Evolutionary conservation across 345 rosid genomes (phyloP), one percentile per base, ranked within the genome.

Genomic region (Hirschfeldia incana): DNA sequence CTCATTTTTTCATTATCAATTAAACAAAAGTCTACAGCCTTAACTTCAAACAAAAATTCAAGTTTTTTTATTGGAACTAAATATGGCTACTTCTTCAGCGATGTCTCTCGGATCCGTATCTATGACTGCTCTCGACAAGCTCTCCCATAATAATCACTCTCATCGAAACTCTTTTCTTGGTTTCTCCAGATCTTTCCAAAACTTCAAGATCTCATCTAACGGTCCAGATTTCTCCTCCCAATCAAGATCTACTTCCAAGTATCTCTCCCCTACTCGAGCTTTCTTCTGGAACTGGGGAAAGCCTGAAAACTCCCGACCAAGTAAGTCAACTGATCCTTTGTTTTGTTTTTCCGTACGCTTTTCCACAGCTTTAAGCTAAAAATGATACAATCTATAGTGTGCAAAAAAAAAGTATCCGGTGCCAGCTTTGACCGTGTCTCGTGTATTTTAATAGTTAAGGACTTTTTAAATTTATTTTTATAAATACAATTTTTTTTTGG

Each of bases 201-300:
- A 33, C 76, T 16, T 80, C 28, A 44, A 4, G 5, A 76, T 80
- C 69, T 76, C 83, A 76, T 75, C 80, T 6, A 76, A 70, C 77
- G 80, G 80, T 70, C 73, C 79, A 76, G 60, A 44, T 76, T 76
- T 65, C 73, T 70, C 67, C 73, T 65, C 76, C 7, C 26, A 64
- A 59, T 70, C 73, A 8, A 76, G 80, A 75, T 75, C 77, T 26
- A 63, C 64, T 60, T 1, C 80, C 80, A 75, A 65, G 68, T 57
- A 65, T 27, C 63, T 71, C 27, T 76, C 28, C 2, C 58, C 51
- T 59, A 76, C 73, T 65, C 64, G 73, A 42, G 76, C 83, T 65
- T 80, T 76, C 80, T 75, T 80, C 69, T 80, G 83, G 83, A 80
- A 76, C 13, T 76, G 68, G 83, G 79, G 72, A 7, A 75, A 76